Percentiles rank a stretch among this genome's conserved stretches.
Conservation (phyloP, 768 basidiomycete genomes). For the Tylopilus rubrobrunneus region DNA sequence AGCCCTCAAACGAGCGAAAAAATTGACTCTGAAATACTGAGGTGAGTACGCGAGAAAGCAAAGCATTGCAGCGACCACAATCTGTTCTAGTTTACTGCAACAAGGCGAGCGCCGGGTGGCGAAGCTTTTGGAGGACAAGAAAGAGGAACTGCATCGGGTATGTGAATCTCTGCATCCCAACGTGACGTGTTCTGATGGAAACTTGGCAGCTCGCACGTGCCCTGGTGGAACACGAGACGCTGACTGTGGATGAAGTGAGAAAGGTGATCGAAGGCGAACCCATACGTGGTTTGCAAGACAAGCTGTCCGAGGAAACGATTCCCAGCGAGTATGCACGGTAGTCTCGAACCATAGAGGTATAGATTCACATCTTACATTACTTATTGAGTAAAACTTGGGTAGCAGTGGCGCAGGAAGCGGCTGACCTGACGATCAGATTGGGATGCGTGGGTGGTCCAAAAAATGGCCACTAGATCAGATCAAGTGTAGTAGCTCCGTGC, state of each 20-base stretch:
- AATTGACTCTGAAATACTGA: constrained; percentile 85
- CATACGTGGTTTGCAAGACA: constrained; percentile 67
- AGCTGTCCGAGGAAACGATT: constrained; percentile 31
- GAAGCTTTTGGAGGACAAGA: constrained; percentile 57
- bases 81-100: constrained; percentile 52
- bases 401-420: no score
- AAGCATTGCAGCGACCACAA: no score
- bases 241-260: constrained; percentile 81
- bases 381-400: no score
- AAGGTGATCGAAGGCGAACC: constrained; percentile 82
- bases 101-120: constrained; percentile 65
- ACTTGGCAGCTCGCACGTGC: constrained; percentile 74
- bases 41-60: constrained; percentile 42
- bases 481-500: no score
- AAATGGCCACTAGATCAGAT: no score
- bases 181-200: background rate
- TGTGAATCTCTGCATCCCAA: constrained; percentile 14
- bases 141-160: constrained; percentile 76
- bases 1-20: constrained; percentile 75
- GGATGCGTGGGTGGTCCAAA: no score
- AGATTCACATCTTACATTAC: background rate
- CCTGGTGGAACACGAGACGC: constrained; percentile 92
- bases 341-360: background rate
- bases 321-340: background rate
- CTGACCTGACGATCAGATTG: no score